Base-by-base conservation (phyloP, 75 land plant genomes). In the Picea glauca region DNA sequence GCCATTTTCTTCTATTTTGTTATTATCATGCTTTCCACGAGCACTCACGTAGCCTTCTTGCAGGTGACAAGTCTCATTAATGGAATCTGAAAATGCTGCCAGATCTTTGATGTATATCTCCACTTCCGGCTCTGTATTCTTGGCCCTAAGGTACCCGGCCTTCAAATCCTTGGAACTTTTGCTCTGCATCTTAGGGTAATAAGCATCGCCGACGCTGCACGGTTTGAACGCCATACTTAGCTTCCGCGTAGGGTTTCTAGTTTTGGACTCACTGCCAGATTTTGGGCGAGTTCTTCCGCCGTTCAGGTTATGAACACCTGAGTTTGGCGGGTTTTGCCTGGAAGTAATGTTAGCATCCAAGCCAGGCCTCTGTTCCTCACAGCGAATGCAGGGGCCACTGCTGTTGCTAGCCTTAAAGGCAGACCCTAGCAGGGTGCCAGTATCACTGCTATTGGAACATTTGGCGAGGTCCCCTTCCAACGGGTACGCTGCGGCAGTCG, bases 201-300 rank as follows among this genome's bases (percentile, higher is more conserved):
- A 70, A 20, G 56, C 74, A 38, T 70, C 74, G 54, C 20, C 74
- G 2, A 50, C 1, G 56, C 56, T 50, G 56, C 11, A 50, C 56
- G 74, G 54, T 70, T 70, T 43, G 74, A 40, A 70, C 74, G 15
- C 74, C 1, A 20, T 56, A 70, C 74, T 70, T 70, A 46, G 8
- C 12, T 38, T 21, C 54, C 15, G 13, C 13, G 18, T 5, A 23
- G 74, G 23, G 74, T 70, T 70, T 43, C n/a, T 23, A n/a, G 46
- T 43, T 70, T 40, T 43, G 3, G 43, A 50, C 56, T 0, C 56
- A 9, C 56, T 1, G 56, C 56, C 56, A 8, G 0, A 50, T 50
- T 1, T 50, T 11, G 56, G 56, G 56, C 56, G n/a, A 70, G 26
- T 21, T 40, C 54, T 70, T 70, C 56, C 13, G 2, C 56, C 11